Evolutionary conservation across 306 rosid genomes (phyloP).

Genomic region (Citrullus amarus): DNA sequence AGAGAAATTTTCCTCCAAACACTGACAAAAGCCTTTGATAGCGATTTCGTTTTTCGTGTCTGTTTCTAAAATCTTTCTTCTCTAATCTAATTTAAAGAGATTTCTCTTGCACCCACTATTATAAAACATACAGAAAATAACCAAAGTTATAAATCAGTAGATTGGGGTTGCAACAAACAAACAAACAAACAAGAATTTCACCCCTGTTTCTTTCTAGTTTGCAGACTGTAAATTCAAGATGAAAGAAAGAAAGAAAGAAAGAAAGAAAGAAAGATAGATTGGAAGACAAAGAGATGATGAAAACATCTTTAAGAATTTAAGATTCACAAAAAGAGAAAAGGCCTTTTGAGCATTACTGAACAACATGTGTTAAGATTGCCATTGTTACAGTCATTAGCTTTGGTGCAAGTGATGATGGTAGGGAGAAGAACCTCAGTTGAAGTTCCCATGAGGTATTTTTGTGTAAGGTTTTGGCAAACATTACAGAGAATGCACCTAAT

Average conservation of each 20-base stretch:
- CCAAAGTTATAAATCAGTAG: neutral
- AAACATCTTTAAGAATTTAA: neutral
- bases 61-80: neutral
- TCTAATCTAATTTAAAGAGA: neutral
- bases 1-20: neutral
- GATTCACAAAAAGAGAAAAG: constrained; percentile 23
- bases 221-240: neutral
- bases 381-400: constrained; percentile 15
- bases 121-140: neutral
- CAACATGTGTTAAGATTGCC: constrained; percentile 3
- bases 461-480: constrained; percentile 50
- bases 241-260: neutral
- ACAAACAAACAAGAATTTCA: neutral
- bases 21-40: neutral
- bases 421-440: constrained; percentile 33
- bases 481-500: constrained; percentile 55
- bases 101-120: neutral
- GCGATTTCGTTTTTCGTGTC: neutral
- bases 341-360: constrained; percentile 10
- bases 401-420: constrained; percentile 11
- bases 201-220: neutral
- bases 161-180: neutral
- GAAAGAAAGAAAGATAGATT: neutral
- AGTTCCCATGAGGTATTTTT: constrained; percentile 40
- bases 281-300: neutral